A percentile compares a stretch with the other conserved stretches of the same genome.
phyloP scores from a whole-genome alignment of 2,329 filamentous ascomycete genomes.

The Trichoderma arundinaceum region DNA sequence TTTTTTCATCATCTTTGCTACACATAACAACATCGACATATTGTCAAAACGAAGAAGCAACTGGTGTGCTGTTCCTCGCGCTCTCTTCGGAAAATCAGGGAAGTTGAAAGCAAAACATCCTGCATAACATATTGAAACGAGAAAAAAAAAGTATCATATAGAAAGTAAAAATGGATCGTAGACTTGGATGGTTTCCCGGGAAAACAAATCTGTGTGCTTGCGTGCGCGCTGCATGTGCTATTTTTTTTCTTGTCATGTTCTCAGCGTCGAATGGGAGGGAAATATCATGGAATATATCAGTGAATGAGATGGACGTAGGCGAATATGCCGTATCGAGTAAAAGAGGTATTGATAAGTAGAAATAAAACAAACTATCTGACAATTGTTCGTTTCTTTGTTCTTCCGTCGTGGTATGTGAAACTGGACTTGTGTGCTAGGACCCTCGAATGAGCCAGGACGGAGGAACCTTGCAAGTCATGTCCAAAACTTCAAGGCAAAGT shows the following conservation, averaged over 20 bases:
- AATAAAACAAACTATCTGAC: too few relatives aligned
- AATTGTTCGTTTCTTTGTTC: too few relatives aligned
- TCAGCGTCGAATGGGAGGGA: neutral
- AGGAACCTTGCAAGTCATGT: too few relatives aligned
- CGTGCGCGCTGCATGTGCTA: constrained; percentile 22
- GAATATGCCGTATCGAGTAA: neutral
- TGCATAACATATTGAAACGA: constrained; percentile 5
- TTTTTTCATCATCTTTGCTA: constrained; percentile 16
- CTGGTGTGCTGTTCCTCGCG: neutral
- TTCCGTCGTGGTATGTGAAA: too few relatives aligned
- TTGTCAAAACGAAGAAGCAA: neutral
- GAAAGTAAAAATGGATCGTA: constrained; percentile 32
- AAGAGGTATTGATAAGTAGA: neutral
- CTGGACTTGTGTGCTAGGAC: too few relatives aligned
- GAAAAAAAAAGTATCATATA: constrained; percentile 29
- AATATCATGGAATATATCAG: neutral
- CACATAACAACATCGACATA: constrained; percentile 16
- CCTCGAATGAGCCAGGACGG: too few relatives aligned
- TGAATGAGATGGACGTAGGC: neutral
- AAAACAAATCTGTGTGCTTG: constrained; percentile 11
- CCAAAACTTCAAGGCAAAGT: too few relatives aligned
- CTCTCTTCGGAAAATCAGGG: constrained; percentile 1
- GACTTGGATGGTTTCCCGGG: constrained; percentile 27
- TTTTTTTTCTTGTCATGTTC: neutral
- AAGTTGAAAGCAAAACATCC: neutral